Evolutionary conservation across 306 rosid species (phyloP), one percentile per base, ranked within the genome.

Genomic region (Cucurbita ficifolia): DNA sequence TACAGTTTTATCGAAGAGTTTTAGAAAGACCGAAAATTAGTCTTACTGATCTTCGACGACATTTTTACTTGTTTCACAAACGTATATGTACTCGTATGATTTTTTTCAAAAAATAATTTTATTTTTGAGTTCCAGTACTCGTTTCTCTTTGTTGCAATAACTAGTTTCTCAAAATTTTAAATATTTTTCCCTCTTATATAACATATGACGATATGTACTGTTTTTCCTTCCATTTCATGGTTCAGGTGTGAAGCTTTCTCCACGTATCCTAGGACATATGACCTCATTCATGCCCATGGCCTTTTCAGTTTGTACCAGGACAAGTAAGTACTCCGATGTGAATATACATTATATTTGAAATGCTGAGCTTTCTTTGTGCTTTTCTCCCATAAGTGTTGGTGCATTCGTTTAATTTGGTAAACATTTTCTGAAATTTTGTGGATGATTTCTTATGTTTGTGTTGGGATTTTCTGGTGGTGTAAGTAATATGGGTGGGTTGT

Each of bases 221-320:
- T 12, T 43, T 16, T 78, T 18, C 22, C 12, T n/a, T 70, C 59
- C 58, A 6, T 77, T 45, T 78, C 8, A 63, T 77, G 74, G 76
- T 81, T 76, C 79, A 94, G 97, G 97, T 90, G 96, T 4, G 97
- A 94, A 82, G 95, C 81, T 71, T 94, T 94, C 88, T 90, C 97
- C 33, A 94, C 95, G 13, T 94, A 90, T 79, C 98, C 98, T 33
- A 87, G 97, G 88, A 94, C 98, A 29, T 94, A 94, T 33, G 98
- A 94, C 77, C 97, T 94, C 84, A 94, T 94, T 81, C 97, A 90
- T 71, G 89, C 96, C 73, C 29, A 86, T 76, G 91, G 96, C 65
- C 79, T 94, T 73, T 90, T 94, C 82, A 86, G 92, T 83, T 74
- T 90, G 77, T 94, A 94, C 75, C 75, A 83, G 81, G 90, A 86